These are phyloP conservation scores for Cairneyella variabilis DNA, from an alignment of 495 filamentous ascomycete species.

Conservation along the genomic window DNA sequence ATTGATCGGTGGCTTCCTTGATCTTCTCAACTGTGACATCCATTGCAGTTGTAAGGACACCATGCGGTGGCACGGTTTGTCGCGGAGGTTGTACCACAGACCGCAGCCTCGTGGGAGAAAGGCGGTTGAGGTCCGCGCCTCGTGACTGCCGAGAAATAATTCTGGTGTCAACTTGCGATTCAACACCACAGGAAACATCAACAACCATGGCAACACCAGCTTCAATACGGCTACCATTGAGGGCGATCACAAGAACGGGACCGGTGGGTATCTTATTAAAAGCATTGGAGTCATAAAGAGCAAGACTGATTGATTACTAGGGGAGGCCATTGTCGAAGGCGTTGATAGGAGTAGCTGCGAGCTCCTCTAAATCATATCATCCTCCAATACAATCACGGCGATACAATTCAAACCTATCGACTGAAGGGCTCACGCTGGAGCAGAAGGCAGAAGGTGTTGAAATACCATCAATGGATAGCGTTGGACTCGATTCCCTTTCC, in stretches of 20 bases:
- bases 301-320: too few relatives aligned
- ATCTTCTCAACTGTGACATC: conserved; percentile 31
- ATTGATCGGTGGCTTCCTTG: conserved; percentile 35
- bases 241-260: not conserved
- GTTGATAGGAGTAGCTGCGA: not conserved
- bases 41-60: too few relatives aligned
- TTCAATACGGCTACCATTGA: conserved; percentile 16
- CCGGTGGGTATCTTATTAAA: not conserved
- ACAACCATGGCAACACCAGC: conserved; percentile 16
- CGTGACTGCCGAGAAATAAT: conserved; percentile 14
- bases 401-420: not conserved
- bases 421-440: not conserved
- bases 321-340: not conserved
- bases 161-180: not conserved
- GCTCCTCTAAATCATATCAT: not conserved
- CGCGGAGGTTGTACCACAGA: too few relatives aligned
- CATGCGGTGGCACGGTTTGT: too few relatives aligned
- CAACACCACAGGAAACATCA: not conserved
- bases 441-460: too few relatives aligned
- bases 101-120: too few relatives aligned
- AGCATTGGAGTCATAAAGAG: too few relatives aligned
- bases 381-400: not conserved
- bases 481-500: too few relatives aligned
- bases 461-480: too few relatives aligned
- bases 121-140: not conserved